phyloP scores from a whole-genome alignment of 169 alveolate genomes.

The Sarcocystis neurona region DNA sequence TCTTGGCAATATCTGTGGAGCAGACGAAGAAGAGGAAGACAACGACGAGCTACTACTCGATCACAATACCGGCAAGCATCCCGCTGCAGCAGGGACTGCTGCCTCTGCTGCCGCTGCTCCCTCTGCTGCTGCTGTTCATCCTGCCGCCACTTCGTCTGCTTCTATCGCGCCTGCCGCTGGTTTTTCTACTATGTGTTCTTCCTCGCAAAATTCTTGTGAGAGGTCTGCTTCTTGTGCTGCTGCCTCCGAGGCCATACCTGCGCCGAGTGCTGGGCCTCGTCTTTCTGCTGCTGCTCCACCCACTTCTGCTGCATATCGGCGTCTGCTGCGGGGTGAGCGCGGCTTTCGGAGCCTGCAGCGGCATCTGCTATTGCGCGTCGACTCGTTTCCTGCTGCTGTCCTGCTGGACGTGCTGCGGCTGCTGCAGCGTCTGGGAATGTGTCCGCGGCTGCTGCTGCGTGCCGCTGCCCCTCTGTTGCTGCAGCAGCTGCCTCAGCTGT shows the following conservation, averaged over 20 bases:
- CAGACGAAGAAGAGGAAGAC: neutral
- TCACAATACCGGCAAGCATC: neutral
- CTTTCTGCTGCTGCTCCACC: too few relatives aligned
- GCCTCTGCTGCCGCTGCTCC: neutral
- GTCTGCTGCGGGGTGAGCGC: neutral
- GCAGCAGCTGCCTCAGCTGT: conserved; percentile 50
- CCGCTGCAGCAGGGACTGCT: neutral
- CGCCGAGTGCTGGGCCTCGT: too few relatives aligned
- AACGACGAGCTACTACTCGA: neutral
- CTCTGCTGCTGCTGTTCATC: neutral
- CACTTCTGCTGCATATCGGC: too few relatives aligned
- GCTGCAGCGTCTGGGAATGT: conserved; percentile 33
- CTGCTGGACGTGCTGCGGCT: conserved; percentile 5
- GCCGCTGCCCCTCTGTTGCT: conserved; percentile 59
- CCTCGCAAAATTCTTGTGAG: too few relatives aligned
- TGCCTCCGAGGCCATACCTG: too few relatives aligned
- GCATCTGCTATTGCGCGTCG: conserved; percentile 32
- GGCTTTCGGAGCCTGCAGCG: conserved; percentile 21
- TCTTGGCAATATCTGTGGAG: too few relatives aligned
- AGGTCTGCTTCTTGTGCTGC: too few relatives aligned
- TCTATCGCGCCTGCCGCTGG: too few relatives aligned
- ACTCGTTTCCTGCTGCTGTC: conserved; percentile 37
- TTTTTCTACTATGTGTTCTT: neutral
- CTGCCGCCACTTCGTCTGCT: neutral
- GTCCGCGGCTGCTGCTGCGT: conserved; percentile 58